Base-by-base conservation (phyloP, 352 stramenopile genomes). In the Globisporangium viniferum region DNA sequence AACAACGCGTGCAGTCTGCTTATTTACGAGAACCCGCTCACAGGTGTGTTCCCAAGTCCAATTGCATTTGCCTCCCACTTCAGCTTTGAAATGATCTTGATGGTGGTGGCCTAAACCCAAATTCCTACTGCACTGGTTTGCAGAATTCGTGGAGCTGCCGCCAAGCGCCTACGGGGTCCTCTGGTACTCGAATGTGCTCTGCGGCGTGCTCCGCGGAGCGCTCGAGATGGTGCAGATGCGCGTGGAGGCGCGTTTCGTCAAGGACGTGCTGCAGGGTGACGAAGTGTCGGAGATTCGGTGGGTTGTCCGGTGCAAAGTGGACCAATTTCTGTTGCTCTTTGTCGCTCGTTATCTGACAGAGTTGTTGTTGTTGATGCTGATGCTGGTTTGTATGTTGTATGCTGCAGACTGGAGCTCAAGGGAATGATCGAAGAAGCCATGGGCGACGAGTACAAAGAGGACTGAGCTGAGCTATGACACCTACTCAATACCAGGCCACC, bases 121-220 rank as follows among this genome's bases (percentile, higher is more conserved):
- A 49, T 10, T 20, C 48, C 24, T 56, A 20, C 18, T 70, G 55
- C 20, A 44, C 18, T n/a, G 63, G 36, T 22, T 15, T 67, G 29
- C 58, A 93, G 89, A 97, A 51, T 98, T 97, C 69, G 91, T 98
- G 27, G 88, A 97, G 72, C 77, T 97, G 46, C 91, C 93, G 12
- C 83, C 89, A 6, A 92, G 92, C 70, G 91, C 92, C 0, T 91
- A 95, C 48, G 86, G 88, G 9, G 86, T 90, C 56, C 79, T 99
- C 61, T 94, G 97, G 76, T 99, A 99, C 84, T 98, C 88, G 24
- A 98, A 98, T 73, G 79, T 99, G 44, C 91, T 99, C 56, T 99
- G 95, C 72, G 97, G 97, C 12, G 90, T 99, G 24, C 90, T 99
- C 48, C 88, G 94, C 54, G 97, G 97, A 4, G 96, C 97, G 9